A percentile compares a stretch with the other conserved stretches of the same genome.
Conservation (phyloP, 352 stramenopile species). For the Globisporangium nunn region DNA sequence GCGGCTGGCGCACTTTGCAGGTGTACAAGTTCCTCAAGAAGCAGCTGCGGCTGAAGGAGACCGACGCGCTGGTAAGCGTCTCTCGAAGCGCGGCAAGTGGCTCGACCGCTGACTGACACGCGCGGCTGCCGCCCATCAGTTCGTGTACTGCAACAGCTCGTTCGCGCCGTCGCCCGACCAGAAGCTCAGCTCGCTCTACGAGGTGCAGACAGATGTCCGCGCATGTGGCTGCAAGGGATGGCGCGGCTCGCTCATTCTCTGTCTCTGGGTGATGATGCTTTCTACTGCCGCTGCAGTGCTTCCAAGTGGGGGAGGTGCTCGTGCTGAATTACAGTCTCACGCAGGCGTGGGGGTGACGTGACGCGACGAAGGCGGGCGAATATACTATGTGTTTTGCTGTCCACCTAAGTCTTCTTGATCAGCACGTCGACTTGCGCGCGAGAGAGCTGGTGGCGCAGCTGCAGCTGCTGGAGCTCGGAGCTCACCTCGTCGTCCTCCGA, state of each 20-base stretch:
- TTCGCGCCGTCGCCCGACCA: constrained; percentile 82
- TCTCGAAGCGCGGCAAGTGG: not conserved
- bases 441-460: constrained; percentile 65
- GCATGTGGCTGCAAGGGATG: not conserved
- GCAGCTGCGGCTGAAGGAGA: constrained; percentile 71
- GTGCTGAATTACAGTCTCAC: constrained; percentile 86
- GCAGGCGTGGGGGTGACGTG: constrained; percentile 65
- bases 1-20: constrained; percentile 11
- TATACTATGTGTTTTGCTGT: not conserved
- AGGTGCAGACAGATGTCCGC: constrained; percentile 24
- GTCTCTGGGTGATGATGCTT: too few species aligned
- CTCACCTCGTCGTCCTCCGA: constrained; percentile 52
- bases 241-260: too few species aligned
- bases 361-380: constrained; percentile 1
- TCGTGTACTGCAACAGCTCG: constrained; percentile 86
- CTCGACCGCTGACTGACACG: not conserved
- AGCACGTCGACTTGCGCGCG: constrained; percentile 67
- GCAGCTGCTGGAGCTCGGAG: constrained; percentile 57
- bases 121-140: constrained; percentile 33
- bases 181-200: constrained; percentile 64
- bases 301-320: constrained; percentile 70
- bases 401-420: constrained; percentile 27
- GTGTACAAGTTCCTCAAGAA: constrained; percentile 85
- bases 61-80: constrained; percentile 52
- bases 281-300: constrained; percentile 33